phyloP scores from a whole-genome alignment of 2,329 filamentous ascomycete genomes.

The Penicillium capsulatum region DNA sequence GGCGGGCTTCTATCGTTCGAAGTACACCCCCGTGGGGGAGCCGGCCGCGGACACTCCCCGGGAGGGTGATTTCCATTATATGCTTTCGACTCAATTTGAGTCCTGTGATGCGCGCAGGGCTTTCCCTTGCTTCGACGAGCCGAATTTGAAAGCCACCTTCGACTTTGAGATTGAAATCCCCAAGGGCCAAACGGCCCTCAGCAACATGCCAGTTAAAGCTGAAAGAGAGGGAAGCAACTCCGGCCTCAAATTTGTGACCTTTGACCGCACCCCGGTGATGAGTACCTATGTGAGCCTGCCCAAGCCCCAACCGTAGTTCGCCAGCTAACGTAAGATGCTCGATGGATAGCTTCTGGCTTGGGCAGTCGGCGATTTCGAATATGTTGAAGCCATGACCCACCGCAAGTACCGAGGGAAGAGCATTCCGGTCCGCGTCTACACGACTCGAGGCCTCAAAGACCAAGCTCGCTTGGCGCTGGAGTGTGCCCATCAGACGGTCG shows the following conservation, averaged over 20 bases:
- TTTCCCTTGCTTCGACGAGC: constrained; percentile 98
- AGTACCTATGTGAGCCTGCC: constrained; percentile 63
- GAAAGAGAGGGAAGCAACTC: constrained; percentile 64
- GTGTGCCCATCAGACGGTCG: constrained; percentile 87
- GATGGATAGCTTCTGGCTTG: constrained; percentile 70
- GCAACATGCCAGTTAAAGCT: constrained; percentile 89
- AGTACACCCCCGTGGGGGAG: constrained; percentile 77
- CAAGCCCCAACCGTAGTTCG: not conserved
- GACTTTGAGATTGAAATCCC: constrained; percentile 91
- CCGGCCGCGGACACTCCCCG: constrained; percentile 73
- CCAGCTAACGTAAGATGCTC: constrained; percentile 21
- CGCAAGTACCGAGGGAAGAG: constrained; percentile 87
- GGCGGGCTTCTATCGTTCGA: constrained; percentile 89
- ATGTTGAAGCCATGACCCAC: constrained; percentile 85
- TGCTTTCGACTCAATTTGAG: constrained; percentile 97
- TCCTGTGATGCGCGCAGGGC: constrained; percentile 90
- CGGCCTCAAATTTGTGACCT: constrained; percentile 63
- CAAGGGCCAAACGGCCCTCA: constrained; percentile 79
- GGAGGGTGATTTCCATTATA: constrained; percentile 61
- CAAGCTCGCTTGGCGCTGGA: constrained; percentile 86
- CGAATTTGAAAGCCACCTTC: constrained; percentile 93
- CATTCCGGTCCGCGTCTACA: constrained; percentile 92
- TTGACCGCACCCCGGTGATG: constrained; percentile 84
- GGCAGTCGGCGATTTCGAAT: constrained; percentile 96
- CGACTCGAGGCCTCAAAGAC: constrained; percentile 86